Percentiles rank a stretch among this genome's conserved stretches.
Evolutionary conservation across 441 rosid genomes (phyloP).

Genomic region (Arabidopsis hybrid): DNA sequence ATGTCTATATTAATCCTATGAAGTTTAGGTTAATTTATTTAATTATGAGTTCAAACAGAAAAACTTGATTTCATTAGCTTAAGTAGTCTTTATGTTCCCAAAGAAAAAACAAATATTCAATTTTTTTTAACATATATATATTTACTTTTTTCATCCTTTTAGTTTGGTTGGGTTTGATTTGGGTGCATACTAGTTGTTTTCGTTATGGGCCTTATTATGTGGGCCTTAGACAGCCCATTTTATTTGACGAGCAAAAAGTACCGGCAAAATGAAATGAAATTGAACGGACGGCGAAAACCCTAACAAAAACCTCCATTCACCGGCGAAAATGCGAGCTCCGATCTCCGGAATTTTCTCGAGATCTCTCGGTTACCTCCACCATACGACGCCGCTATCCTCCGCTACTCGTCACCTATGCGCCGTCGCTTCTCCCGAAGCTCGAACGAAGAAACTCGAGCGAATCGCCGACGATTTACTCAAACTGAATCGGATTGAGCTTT

Average conservation of each 20-base stretch:
- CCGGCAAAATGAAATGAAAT: slow-evolving; percentile 33
- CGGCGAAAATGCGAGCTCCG: slow-evolving; percentile 46
- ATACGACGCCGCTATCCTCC: slow-evolving; percentile 5
- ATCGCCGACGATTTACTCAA: slow-evolving; percentile 66
- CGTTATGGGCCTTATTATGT: background rate
- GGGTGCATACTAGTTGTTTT: background rate
- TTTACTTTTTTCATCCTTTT: background rate
- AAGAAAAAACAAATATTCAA: too few species aligned
- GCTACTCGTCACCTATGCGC: slow-evolving; percentile 38
- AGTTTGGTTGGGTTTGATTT: slow-evolving; percentile 2
- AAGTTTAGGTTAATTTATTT: background rate
- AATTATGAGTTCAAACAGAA: slow-evolving; percentile 32
- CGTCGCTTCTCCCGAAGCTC: slow-evolving; percentile 33
- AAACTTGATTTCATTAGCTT: background rate
- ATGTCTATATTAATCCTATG: background rate
- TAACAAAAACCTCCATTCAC: slow-evolving; percentile 30
- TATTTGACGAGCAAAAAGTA: background rate
- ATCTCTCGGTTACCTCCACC: slow-evolving; percentile 42
- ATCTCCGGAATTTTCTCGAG: slow-evolving; percentile 37
- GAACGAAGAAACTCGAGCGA: slow-evolving; percentile 66
- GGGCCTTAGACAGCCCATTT: slow-evolving; percentile 12
- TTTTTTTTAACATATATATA: background rate
- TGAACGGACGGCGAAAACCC: slow-evolving; percentile 38
- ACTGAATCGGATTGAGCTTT: slow-evolving; percentile 60
- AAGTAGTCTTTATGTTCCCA: background rate